Base-by-base conservation (phyloP, 2,329 filamentous ascomycete genomes). In the Aspergillus neoniger region DNA sequence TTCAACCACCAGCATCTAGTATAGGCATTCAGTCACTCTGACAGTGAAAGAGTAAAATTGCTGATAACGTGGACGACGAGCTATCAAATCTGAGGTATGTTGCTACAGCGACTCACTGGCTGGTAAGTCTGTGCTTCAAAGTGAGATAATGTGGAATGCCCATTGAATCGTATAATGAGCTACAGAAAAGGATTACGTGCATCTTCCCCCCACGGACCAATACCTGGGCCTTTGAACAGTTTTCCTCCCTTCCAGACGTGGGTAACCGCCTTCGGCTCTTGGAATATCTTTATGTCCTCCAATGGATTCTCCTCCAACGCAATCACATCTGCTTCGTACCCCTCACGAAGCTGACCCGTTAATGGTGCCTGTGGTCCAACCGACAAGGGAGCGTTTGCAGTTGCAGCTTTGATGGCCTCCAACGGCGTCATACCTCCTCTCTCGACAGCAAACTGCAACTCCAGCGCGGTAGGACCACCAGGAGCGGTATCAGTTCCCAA, bases 161-260 rank as follows among this genome's bases (percentile, higher is more conserved):
- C 5, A 43, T 43, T 15, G 5, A 6, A 12, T 43, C n/a, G 4
- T 8, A 12, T 14, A 8, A 4, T 14, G 0, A 21, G 6, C 17
- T 30, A 55, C n/a, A 23, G 19, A 32, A 55, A 55, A 17, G 52
- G 52, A 30, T 55, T 55, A 2, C 30, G 28, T 7, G 12, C n/a
- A n/a, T 41, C 41, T 23, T 55, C 52, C 12, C 52, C 52, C 52
- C 52, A 55, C 9, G 52, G 52, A 14, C 52, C 52, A 23, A 55
- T n/a, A 8, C 52, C 52, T 1, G 52, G 52, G 2, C 52, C 52
- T 17, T 55, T 55, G 17, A 55, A 55, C 6, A 55, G n/a, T 15
- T 43, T 55, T 0, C 52, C 52, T 3, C 38, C 39, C 17, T 55
- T 55, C 52, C 52, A 55, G 10, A 55, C 52, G 25, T 55, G 52